Evolutionary conservation across 768 basidiomycete genomes (phyloP), one percentile per base, ranked within the genome.

Genomic region (Hirschioporus abietinus): DNA sequence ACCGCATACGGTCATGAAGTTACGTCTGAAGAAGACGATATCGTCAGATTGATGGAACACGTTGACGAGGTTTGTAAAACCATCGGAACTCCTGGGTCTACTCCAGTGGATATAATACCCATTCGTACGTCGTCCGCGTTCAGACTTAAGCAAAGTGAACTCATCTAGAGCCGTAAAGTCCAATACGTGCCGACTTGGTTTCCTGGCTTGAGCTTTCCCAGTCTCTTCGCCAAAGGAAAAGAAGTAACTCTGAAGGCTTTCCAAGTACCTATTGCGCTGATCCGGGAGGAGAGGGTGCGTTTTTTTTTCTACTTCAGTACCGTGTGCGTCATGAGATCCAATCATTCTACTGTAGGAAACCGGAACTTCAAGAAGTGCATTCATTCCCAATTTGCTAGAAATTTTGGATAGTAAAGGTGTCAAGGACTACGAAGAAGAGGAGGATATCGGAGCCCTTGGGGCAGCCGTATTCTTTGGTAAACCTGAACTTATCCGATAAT

Each of bases 1-100:
- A 69, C 78, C 24, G 69, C 74, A 7, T 91, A 91, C 64, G 89
- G 89, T 15, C 85, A 90, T 70, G 77, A 79, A 52, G 79, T 77
- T 62, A 70, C 74, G 60, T 70, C 74, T 1, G 78, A 76, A 62
- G 76, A 82, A 60, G 83, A 84, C 72, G 68, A 67, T 15, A 79
- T 79, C 69, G 66, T 84, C 9, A 70, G 59, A 35, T 79, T 84
- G 30, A 82, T 79, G 0, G 76, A 82, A 52, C 63, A 65, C 18
- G 69, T 66, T 5, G 66, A 64, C 3, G 63, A 64, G 1, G 64
- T 65, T 12, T 66, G 69, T 24, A 65, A 66, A 8, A 42, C 58
- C 24, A 65, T 63, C 5, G 70, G 70, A 24, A 65, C 35, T n/a
- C 68, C 67, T 1, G 73, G 68, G 1, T 67, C 71, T 4, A 68